Evolutionary conservation across 1,284 basidiomycete genomes (phyloP).

Genomic region (Naganishia cerealis): DNA sequence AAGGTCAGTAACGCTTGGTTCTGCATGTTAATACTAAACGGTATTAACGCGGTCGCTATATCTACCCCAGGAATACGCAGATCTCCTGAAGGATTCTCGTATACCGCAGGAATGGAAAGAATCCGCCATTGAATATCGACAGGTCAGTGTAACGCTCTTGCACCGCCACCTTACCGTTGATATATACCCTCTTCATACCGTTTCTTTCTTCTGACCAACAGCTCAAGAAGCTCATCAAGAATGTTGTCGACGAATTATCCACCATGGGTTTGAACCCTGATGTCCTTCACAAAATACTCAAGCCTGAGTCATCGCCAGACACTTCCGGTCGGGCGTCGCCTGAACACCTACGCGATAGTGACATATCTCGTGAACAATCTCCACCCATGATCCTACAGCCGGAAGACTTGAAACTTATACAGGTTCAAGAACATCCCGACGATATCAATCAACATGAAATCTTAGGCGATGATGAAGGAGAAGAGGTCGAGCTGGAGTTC

Average conservation of each 20-base stretch:
- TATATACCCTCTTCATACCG: constrained; percentile 8
- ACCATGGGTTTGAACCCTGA: constrained; percentile 71
- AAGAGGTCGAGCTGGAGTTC: constrained; percentile 26
- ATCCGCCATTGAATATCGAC: constrained; percentile 80
- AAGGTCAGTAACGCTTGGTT: constrained; percentile 36
- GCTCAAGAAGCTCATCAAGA: constrained; percentile 91
- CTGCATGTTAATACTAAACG: not conserved
- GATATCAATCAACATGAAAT: not conserved
- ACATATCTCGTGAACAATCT: not conserved
- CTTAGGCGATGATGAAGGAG: constrained; percentile 13
- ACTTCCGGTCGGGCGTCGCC: constrained; percentile 1
- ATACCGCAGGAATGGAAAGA: constrained; percentile 55
- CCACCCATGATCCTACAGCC: constrained; percentile 34
- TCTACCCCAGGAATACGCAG: constrained; percentile 48
- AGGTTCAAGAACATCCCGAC: not conserved
- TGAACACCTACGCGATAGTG: constrained; percentile 2
- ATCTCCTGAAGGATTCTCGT: constrained; percentile 50
- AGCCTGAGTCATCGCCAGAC: constrained; percentile 36
- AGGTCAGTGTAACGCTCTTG: constrained; percentile 57
- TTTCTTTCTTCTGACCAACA: constrained; percentile 47
- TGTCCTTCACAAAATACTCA: constrained; percentile 60
- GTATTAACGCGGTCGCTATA: not conserved
- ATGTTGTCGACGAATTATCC: constrained; percentile 77
- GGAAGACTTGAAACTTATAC: constrained; percentile 10
- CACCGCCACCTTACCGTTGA: not conserved